These are phyloP conservation scores for Fusarium circinatum DNA, from an alignment of 2,329 filamentous ascomycete genomes.

Conservation along the genomic window DNA sequence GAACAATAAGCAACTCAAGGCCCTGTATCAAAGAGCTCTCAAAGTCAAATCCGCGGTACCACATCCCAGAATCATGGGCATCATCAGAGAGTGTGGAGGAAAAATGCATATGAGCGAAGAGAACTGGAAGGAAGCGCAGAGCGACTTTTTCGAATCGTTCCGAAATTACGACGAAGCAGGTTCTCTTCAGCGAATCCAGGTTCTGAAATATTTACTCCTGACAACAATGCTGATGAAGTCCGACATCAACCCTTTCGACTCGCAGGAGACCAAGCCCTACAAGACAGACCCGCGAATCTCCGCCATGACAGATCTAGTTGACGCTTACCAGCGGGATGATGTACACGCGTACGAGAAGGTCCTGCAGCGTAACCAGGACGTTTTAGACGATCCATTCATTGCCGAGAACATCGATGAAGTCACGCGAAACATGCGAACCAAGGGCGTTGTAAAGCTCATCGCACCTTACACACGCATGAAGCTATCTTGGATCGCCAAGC, in stretches of 20 bases:
- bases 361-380: constrained; percentile 85
- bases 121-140: constrained; percentile 97
- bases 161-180: constrained; percentile 99
- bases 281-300: constrained; percentile 94
- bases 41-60: constrained; percentile 96
- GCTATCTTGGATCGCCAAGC: constrained; percentile 84
- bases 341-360: constrained; percentile 92
- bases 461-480: constrained; percentile 95
- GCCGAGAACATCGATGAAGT: constrained; percentile 99
- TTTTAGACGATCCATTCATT: constrained; percentile 93
- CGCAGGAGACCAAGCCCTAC: constrained; percentile 98
- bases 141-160: constrained; percentile 98
- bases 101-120: constrained; percentile 99
- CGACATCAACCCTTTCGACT: constrained; percentile 98
- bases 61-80: constrained; percentile 98
- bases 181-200: constrained; percentile 94
- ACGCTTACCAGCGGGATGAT: constrained; percentile 95
- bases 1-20: constrained; percentile 97
- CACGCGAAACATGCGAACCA: constrained; percentile 96
- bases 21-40: constrained; percentile 89
- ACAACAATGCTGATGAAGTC: constrained; percentile 99
- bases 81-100: constrained; percentile 97
- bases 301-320: constrained; percentile 96
- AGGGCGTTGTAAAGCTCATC: constrained; percentile 91
- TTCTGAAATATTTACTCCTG: constrained; percentile 94